These are phyloP conservation scores for Leonotis leonurus DNA, from an alignment of 257 asterid genomes.

Conservation along the genomic window DNA sequence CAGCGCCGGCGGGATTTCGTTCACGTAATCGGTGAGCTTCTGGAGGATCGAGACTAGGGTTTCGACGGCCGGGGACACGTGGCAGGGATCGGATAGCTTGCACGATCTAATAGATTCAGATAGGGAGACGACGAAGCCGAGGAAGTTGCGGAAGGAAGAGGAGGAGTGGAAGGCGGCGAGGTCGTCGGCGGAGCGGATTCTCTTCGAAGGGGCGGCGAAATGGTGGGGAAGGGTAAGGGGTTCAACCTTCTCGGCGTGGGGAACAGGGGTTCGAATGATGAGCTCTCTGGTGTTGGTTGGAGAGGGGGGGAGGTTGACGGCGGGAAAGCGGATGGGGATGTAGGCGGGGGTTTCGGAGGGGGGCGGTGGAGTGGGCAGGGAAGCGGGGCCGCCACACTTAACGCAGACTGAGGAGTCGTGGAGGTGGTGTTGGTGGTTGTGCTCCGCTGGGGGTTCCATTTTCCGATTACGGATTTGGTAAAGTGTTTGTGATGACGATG, in stretches of 20 bases:
- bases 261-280: slow-evolving; percentile 88
- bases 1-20: slow-evolving; percentile 69
- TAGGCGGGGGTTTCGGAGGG: slow-evolving; percentile 56
- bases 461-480: too few species aligned
- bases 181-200: slow-evolving; percentile 56
- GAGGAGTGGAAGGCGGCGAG: slow-evolving; percentile 53
- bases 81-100: slow-evolving; percentile 64
- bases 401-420: slow-evolving; percentile 34
- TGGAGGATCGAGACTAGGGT: slow-evolving; percentile 33
- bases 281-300: slow-evolving; percentile 64
- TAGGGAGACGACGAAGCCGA: slow-evolving; percentile 71
- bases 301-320: slow-evolving; percentile 65
- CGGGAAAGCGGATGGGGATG: slow-evolving; percentile 88
- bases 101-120: slow-evolving; percentile 66
- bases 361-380: slow-evolving; percentile 52
- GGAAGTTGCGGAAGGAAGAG: slow-evolving; percentile 42
- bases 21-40: slow-evolving; percentile 44
- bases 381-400: slow-evolving; percentile 75
- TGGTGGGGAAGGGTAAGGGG: slow-evolving; percentile 51
- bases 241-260: slow-evolving; percentile 49
- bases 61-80: slow-evolving; percentile 42
- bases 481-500: too few species aligned
- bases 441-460: slow-evolving; percentile 25
- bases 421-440: slow-evolving; percentile 13
- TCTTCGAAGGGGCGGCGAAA: slow-evolving; percentile 49